Conservation (phyloP, 1,284 basidiomycete species). For the Apiotrichum siamense region DNA sequence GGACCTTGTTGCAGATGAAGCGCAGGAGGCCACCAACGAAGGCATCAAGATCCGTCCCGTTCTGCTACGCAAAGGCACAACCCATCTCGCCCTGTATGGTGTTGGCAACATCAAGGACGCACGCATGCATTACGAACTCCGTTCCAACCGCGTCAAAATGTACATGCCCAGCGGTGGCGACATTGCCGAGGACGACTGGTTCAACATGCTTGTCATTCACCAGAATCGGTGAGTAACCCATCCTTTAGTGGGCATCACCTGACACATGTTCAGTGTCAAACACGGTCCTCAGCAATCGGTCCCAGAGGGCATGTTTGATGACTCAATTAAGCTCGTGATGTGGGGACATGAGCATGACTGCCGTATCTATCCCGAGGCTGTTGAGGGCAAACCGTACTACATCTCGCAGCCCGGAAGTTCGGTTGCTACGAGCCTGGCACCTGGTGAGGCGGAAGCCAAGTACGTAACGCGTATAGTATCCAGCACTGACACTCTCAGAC, state of each 20-base stretch:
- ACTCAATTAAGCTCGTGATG: conserved; percentile 84
- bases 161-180: conserved; percentile 87
- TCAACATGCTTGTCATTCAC: conserved; percentile 88
- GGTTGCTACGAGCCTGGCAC: conserved; percentile 85
- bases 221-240: conserved; percentile 75
- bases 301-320: conserved; percentile 95
- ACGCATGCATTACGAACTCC: conserved; percentile 89
- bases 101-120: conserved; percentile 96
- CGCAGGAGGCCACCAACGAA: conserved; percentile 39
- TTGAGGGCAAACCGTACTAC: conserved; percentile 83
- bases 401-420: conserved; percentile 94
- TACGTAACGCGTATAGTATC: conserved; percentile 45
- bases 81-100: conserved; percentile 83
- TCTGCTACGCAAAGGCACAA: conserved; percentile 80
- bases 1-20: conserved; percentile 55
- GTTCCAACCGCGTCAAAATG: conserved; percentile 90
- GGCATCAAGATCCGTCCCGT: conserved; percentile 87
- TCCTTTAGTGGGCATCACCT: neutral
- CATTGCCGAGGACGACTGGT: conserved; percentile 58
- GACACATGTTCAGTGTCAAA: conserved; percentile 62
- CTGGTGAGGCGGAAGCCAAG: conserved; percentile 86
- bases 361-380: conserved; percentile 79
- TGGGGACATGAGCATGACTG: conserved; percentile 99
- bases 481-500: conserved; percentile 50
- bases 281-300: conserved; percentile 89